Percentiles rank a stretch among this genome's conserved stretches.
Evolutionary conservation across 176 grass and related monocot species (phyloP).

Genomic region (Urochloa ruziziensis): DNA sequence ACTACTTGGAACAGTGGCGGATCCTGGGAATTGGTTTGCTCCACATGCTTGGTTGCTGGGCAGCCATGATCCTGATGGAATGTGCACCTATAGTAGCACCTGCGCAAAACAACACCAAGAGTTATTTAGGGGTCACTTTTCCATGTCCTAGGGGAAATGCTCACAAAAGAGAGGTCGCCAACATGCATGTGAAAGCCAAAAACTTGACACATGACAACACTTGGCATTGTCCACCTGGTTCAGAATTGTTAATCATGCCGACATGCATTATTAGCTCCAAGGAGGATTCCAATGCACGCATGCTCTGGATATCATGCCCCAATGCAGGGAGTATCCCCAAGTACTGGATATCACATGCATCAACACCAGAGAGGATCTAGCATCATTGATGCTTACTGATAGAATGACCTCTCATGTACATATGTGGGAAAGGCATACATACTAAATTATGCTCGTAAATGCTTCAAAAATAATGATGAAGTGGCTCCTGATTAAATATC

Average conservation of each 20-base stretch:
- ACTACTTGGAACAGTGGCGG: slow-evolving; percentile 48
- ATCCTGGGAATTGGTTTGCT: slow-evolving; percentile 46
- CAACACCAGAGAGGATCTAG: background rate
- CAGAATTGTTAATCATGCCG: slow-evolving; percentile 39
- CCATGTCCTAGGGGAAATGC: slow-evolving; percentile 33
- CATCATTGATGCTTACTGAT: too few species aligned
- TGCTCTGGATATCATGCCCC: slow-evolving; percentile 15
- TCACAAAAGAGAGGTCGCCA: slow-evolving; percentile 27
- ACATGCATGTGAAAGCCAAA: slow-evolving; percentile 35
- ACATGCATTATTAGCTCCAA: slow-evolving; percentile 43
- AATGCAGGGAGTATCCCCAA: slow-evolving; percentile 7
- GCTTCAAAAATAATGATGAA: background rate
- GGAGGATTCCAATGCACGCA: slow-evolving; percentile 28
- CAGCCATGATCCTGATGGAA: slow-evolving; percentile 54
- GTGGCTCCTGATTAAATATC: background rate
- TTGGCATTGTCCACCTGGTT: slow-evolving; percentile 13
- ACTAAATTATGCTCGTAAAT: background rate
- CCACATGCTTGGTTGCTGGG: slow-evolving; percentile 60
- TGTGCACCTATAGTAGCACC: slow-evolving; percentile 66
- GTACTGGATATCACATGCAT: slow-evolving; percentile 22
- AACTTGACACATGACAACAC: slow-evolving; percentile 39
- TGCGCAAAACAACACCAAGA: slow-evolving; percentile 8
- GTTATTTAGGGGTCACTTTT: slow-evolving; percentile 35
- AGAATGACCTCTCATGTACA: too few species aligned
- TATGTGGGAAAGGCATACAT: background rate